phyloP scores from a whole-genome alignment of 176 grass and related monocot genomes.

The Hordeum marinum region DNA sequence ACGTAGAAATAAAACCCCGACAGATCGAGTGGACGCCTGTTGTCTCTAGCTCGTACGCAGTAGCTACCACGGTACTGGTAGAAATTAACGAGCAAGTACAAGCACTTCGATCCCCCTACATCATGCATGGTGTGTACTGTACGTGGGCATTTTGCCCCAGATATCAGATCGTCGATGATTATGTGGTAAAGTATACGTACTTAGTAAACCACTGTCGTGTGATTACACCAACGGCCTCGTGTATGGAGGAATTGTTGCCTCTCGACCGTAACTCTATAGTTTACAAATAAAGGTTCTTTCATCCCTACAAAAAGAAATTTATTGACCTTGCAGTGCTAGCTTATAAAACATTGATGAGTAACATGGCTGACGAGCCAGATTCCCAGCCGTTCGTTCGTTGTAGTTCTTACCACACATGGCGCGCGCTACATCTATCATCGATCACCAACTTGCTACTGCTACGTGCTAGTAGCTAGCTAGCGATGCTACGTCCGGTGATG shows the following conservation, averaged over 20 bases:
- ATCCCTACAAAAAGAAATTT: no score
- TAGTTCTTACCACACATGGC: neutral
- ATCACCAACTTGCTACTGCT: neutral
- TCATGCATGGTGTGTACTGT: neutral
- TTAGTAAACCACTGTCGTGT: no score
- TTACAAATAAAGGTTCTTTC: no score
- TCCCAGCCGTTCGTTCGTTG: neutral
- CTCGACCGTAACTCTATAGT: no score
- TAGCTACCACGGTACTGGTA: neutral
- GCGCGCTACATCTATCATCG: neutral
- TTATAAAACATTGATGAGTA: neutral
- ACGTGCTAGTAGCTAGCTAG: neutral
- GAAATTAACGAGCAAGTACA: neutral
- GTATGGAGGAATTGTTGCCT: no score
- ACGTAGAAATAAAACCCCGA: neutral
- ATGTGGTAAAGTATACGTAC: no score
- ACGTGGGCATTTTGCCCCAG: no score
- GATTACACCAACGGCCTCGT: no score
- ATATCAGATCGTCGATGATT: no score
- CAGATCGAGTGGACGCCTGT: no score
- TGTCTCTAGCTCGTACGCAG: no score
- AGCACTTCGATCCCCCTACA: neutral
- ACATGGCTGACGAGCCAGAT: neutral
- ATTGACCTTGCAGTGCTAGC: no score
- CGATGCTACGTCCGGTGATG: neutral